Base-by-base conservation (phyloP, 352 stramenopile genomes). In the Phytophthora tubulina region DNA sequence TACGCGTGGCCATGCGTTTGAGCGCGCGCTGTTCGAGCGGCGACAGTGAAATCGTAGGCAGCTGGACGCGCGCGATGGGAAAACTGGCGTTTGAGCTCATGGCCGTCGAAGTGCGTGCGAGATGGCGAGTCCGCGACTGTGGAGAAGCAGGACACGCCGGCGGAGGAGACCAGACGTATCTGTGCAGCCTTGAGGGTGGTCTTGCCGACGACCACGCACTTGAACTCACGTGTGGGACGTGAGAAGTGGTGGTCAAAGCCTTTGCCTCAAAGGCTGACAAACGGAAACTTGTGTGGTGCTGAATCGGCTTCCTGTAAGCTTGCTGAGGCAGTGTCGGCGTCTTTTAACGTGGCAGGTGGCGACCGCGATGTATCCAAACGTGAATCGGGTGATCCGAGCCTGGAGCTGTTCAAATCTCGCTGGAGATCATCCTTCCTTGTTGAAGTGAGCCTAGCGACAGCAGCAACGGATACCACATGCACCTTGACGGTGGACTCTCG, bases 1-100 rank as follows among this genome's bases (percentile, higher is more conserved):
- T 73, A 17, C 69, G 67, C 17, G 68, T 41, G 44, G 72, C 42
- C 60, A 81, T 70, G 7, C 54, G 38, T 13, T 74, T 67, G 21
- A 70, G 48, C 4, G 41, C 70, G 1, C 36, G 35, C 31, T 75
- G 60, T 41, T 81, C 75, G 5, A 64, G 65, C 0, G 21, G n/a
- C 35, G 58, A 71, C 4, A 81, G 51, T 13, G 48, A 31, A 11
- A 80, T 51, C n/a, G 42, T 53, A 1, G 75, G 78, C 42, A 85
- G 59, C 52, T 71, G 72, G 2, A 63, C 46, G 17, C 75, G 65
- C 44, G 72, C 65, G 14, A 85, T 52, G 0, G 75, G 75, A 48
- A 85, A 82, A 8, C 33, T 17, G 17, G 60, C 41, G 17, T 35
- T 63, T 21, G 59, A 60, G 35, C 21, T 73, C 58, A 68, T 73